Conservation (phyloP, 148 eudicot species). For the Chenopodium quinoa region DNA sequence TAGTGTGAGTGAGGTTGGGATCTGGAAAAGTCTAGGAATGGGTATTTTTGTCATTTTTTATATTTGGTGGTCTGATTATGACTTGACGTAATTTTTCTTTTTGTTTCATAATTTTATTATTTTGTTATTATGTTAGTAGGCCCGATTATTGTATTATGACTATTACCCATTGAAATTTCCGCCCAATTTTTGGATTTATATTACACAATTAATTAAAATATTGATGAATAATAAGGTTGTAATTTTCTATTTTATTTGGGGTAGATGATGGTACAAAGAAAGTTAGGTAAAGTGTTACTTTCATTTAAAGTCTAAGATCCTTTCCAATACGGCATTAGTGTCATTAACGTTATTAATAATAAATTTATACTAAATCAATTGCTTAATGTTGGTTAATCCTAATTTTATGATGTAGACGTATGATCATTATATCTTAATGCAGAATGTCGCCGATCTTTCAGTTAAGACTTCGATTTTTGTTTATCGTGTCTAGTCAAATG, state of each 20-base stretch:
- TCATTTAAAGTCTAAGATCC: constrained; percentile 7
- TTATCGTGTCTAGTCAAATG: too few species aligned
- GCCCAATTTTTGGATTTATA: too few species aligned
- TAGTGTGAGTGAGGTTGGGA: neutral
- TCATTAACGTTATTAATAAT: constrained; percentile 4
- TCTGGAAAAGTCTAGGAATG: constrained; percentile 18
- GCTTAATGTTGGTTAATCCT: neutral
- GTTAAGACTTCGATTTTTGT: too few species aligned
- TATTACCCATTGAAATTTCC: too few species aligned
- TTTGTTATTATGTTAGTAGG: neutral
- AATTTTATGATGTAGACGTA: neutral
- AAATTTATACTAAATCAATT: neutral
- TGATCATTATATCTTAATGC: neutral
- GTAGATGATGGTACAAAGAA: too few species aligned
- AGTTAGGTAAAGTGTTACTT: constrained; percentile 17
- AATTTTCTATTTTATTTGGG: neutral
- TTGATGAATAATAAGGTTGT: too few species aligned
- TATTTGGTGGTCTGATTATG: too few species aligned
- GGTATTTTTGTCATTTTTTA: constrained; percentile 15
- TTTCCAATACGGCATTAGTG: constrained; percentile 11
- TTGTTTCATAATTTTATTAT: too few species aligned
- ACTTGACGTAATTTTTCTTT: neutral
- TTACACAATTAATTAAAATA: neutral
- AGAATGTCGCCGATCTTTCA: too few species aligned
- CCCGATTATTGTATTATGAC: too few species aligned